Percentiles rank a stretch among this genome's conserved stretches.
Conservation (phyloP, 306 rosid genomes). For the Comarum palustre region DNA sequence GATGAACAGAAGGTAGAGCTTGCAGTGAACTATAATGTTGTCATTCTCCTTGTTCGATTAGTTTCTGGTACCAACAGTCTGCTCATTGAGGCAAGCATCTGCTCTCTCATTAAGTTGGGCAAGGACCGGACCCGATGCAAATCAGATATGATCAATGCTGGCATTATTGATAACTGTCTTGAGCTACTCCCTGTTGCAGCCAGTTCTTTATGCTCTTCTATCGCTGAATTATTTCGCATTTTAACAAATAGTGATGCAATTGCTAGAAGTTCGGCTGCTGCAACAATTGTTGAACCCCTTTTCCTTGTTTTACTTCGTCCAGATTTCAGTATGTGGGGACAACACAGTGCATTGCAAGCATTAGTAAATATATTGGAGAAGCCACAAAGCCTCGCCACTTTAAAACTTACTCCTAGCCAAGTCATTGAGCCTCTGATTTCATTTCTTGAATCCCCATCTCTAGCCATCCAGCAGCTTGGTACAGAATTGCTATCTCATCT, state of each 20-base stretch:
- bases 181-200: constrained; percentile 71
- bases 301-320: constrained; percentile 75
- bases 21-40: constrained; percentile 63
- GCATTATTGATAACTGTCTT: constrained; percentile 71
- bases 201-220: constrained; percentile 84
- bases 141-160: constrained; percentile 82
- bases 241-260: constrained; percentile 82
- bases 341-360: constrained; percentile 97
- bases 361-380: constrained; percentile 96
- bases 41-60: constrained; percentile 81
- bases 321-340: constrained; percentile 94
- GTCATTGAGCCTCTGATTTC: constrained; percentile 88
- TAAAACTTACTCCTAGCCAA: constrained; percentile 91
- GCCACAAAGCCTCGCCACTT: constrained; percentile 89
- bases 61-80: constrained; percentile 72
- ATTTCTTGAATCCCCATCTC: constrained; percentile 90
- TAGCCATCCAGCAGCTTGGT: constrained; percentile 97
- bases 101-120: constrained; percentile 80
- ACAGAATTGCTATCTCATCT: constrained; percentile 91
- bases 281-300: constrained; percentile 90
- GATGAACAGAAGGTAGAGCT: constrained; percentile 81
- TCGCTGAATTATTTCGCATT: constrained; percentile 90
- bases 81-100: constrained; percentile 73
- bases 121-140: constrained; percentile 82
- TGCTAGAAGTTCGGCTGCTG: constrained; percentile 88